These are phyloP conservation scores for Chaetomiaceae sp. DNA, from an alignment of 2,329 filamentous ascomycete species.

Conservation along the genomic window DNA sequence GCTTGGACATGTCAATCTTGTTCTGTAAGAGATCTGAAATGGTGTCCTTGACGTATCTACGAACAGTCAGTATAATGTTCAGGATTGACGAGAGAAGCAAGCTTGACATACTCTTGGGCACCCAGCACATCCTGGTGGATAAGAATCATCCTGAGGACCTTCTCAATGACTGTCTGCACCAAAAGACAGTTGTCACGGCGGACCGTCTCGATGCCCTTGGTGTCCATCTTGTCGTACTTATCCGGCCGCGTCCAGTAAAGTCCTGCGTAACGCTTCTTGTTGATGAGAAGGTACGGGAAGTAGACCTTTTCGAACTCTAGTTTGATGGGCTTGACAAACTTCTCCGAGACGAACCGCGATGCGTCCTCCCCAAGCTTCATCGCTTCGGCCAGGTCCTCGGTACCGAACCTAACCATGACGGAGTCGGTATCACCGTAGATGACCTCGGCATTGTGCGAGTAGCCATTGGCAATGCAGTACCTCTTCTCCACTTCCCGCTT, in stretches of 20 bases:
- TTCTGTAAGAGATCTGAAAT: conserved; percentile 95
- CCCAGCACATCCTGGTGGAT: conserved; percentile 88
- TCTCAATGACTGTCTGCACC: conserved; percentile 96
- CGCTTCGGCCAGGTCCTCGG: conserved; percentile 75
- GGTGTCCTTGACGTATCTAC: conserved; percentile 89
- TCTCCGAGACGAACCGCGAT: conserved; percentile 78
- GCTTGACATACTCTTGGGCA: conserved; percentile 78
- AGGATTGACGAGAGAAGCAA: not conserved
- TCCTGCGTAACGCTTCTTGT: conserved; percentile 99
- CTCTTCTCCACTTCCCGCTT: conserved; percentile 89
- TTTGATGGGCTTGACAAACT: conserved; percentile 96
- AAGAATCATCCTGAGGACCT: conserved; percentile 88
- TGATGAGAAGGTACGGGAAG: conserved; percentile 95
- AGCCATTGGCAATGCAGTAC: conserved; percentile 92
- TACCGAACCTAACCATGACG: conserved; percentile 99
- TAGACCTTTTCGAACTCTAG: conserved; percentile 99
- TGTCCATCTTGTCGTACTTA: conserved; percentile 99
- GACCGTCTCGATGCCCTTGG: conserved; percentile 97
- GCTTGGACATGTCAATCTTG: conserved; percentile 97
- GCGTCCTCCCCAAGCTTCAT: conserved; percentile 97
- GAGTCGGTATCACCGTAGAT: conserved; percentile 99
- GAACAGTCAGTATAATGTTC: conserved; percentile 27
- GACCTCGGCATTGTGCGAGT: conserved; percentile 89
- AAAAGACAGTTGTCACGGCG: conserved; percentile 92
- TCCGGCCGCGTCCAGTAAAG: conserved; percentile 92